phyloP scores from a whole-genome alignment of 305 asterid species.

The Solanum hybrid region DNA sequence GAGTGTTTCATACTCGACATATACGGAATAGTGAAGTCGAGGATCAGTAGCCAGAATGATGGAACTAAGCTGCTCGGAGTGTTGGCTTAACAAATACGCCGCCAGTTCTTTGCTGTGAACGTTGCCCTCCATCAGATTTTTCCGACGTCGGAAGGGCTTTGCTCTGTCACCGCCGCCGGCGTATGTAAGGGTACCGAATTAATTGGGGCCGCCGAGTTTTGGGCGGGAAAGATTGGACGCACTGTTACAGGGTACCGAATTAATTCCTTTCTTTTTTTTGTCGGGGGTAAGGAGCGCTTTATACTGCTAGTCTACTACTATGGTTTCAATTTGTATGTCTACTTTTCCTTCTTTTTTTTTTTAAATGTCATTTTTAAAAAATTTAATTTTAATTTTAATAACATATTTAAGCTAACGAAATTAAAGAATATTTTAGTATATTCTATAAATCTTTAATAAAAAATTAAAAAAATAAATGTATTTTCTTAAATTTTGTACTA shows the following conservation, averaged over 20 bases:
- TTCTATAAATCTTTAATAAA: no score
- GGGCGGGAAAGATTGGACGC: not conserved
- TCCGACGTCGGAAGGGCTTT: not conserved
- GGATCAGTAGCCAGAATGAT: constrained; percentile 58
- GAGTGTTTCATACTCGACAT: constrained; percentile 47
- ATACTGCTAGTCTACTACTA: no score
- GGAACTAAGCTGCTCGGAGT: constrained; percentile 45
- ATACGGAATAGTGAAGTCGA: constrained; percentile 80
- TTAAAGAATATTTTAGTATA: no score
- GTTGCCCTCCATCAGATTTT: constrained; percentile 26
- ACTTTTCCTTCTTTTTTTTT: no score
- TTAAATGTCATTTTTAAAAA: no score
- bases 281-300: not conserved
- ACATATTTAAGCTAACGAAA: not conserved
- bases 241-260: not conserved
- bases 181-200: not conserved
- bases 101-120: constrained; percentile 53
- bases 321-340: not conserved
- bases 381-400: no score
- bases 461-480: no score
- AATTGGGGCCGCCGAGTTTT: not conserved
- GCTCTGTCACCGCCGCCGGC: not conserved
- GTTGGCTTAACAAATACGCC: constrained; percentile 47
- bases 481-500: not conserved
- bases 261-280: not conserved